These are phyloP conservation scores for Boletus holoroseus DNA, from an alignment of 1,284 basidiomycete species.

Conservation along the genomic window DNA sequence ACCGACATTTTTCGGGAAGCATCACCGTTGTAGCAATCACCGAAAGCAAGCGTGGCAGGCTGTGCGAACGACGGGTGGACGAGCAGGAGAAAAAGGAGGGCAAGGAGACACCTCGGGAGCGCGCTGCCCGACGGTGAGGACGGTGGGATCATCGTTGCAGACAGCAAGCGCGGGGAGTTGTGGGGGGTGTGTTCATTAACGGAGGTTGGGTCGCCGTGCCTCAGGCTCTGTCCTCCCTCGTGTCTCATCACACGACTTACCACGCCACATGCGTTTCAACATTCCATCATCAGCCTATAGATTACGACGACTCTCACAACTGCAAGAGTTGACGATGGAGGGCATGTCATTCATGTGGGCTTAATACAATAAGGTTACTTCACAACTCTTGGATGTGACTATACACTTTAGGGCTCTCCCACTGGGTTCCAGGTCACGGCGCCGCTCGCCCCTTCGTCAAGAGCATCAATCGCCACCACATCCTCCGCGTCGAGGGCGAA, in stretches of 20 bases:
- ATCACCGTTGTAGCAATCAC: constrained; percentile 58
- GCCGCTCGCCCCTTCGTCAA: constrained; percentile 36
- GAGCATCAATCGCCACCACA: constrained; percentile 34
- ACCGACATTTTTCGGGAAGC: constrained; percentile 57
- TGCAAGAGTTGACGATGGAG: too few relatives aligned
- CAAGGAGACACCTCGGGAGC: constrained; percentile 4
- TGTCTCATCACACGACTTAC: constrained; percentile 15
- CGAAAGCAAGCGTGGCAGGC: constrained; percentile 49
- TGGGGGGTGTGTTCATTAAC: constrained; percentile 20
- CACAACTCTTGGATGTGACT: not conserved
- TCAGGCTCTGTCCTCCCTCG: not conserved
- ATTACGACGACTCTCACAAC: too few relatives aligned
- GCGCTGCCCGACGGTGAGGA: constrained; percentile 1
- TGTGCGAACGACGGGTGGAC: constrained; percentile 34
- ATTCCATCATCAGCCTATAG: not conserved
- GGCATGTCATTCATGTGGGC: not conserved
- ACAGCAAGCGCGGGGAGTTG: constrained; percentile 14
- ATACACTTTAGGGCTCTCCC: constrained; percentile 11
- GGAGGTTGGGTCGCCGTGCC: constrained; percentile 1
- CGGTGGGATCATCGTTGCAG: constrained; percentile 21
- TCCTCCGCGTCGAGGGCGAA: constrained; percentile 39
- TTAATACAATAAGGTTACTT: not conserved
- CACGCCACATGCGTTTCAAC: constrained; percentile 17
- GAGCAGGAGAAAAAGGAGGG: constrained; percentile 18
- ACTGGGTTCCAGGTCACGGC: constrained; percentile 40